Evolutionary conservation across 139 green algal genomes (phyloP).

Genomic region (Nannochloris sp.): DNA sequence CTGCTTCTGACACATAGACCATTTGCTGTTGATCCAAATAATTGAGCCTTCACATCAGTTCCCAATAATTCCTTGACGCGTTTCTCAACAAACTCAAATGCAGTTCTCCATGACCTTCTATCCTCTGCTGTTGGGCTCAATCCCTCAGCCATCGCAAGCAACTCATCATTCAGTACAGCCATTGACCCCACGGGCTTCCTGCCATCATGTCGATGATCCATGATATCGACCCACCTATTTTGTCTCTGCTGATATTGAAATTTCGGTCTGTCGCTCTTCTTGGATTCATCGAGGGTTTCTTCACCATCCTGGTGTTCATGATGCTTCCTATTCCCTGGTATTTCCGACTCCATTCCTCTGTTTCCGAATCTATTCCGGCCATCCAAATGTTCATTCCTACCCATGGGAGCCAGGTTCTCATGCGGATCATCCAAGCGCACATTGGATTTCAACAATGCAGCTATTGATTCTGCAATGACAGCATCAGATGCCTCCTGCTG

Average conservation of each 20-base stretch:
- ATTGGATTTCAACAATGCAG: too few species aligned
- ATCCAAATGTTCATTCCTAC: too few species aligned
- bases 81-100: conserved; percentile 29
- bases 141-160: conserved; percentile 32
- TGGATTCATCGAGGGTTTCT: not conserved
- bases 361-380: too few species aligned
- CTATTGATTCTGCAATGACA: too few species aligned
- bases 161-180: conserved; percentile 26
- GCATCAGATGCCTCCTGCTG: too few species aligned
- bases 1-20: conserved; percentile 49
- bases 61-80: conserved; percentile 33
- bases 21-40: conserved; percentile 65
- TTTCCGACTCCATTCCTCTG: too few species aligned
- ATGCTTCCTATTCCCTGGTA: too few species aligned
- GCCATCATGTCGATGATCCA: conserved; percentile 22
- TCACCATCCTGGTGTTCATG: too few species aligned
- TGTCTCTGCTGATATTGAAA: not conserved
- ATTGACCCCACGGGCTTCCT: conserved; percentile 23
- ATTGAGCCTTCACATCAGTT: conserved; percentile 35
- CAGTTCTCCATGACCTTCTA: conserved; percentile 21
- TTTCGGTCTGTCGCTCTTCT: not conserved
- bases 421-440: too few species aligned
- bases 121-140: conserved; percentile 43
- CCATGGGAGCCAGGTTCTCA: too few species aligned
- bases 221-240: conserved; percentile 19